A percentile compares a stretch with the other conserved stretches of the same genome.
phyloP scores from a whole-genome alignment of 805 yeast species.

The Saccharomycopsis sp. region DNA sequence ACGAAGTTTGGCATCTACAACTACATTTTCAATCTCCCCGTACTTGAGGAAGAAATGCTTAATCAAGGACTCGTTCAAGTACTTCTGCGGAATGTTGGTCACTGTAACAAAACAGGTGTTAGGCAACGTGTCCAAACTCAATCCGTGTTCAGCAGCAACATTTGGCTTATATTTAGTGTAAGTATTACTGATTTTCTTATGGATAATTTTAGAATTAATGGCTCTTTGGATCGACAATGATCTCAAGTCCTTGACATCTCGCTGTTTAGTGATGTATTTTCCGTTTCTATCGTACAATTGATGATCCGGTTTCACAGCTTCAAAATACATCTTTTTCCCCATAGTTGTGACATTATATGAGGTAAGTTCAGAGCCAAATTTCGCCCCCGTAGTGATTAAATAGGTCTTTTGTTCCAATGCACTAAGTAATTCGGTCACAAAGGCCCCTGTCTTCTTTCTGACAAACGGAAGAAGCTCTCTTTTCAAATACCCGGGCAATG shows the following conservation, averaged over 20 bases:
- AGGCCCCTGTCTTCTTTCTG: not conserved
- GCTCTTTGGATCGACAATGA: not conserved
- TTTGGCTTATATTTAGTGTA: not conserved
- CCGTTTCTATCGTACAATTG: not conserved
- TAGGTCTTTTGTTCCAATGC: not conserved
- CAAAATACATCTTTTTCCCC: not conserved
- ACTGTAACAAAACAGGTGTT: not conserved
- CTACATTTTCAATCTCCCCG: constrained; percentile 32
- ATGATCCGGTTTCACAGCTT: not conserved
- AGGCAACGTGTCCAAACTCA: not conserved
- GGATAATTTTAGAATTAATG: not conserved
- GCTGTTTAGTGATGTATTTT: not conserved
- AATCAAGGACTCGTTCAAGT: not conserved
- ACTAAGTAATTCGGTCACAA: not conserved
- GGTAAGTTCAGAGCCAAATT: not conserved
- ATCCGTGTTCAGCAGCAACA: not conserved
- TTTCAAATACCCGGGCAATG: not conserved
- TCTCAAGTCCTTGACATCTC: not conserved
- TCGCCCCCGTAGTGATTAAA: not conserved
- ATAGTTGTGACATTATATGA: not conserved
- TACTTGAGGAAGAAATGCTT: constrained; percentile 31
- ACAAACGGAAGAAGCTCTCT: not conserved
- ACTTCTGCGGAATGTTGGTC: not conserved
- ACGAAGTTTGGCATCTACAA: constrained; percentile 25
- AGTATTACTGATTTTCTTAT: not conserved